Evolutionary conservation across 495 filamentous ascomycete species (phyloP), one percentile per base, ranked within the genome.

Genomic region (Annulohypoxylon nitens): DNA sequence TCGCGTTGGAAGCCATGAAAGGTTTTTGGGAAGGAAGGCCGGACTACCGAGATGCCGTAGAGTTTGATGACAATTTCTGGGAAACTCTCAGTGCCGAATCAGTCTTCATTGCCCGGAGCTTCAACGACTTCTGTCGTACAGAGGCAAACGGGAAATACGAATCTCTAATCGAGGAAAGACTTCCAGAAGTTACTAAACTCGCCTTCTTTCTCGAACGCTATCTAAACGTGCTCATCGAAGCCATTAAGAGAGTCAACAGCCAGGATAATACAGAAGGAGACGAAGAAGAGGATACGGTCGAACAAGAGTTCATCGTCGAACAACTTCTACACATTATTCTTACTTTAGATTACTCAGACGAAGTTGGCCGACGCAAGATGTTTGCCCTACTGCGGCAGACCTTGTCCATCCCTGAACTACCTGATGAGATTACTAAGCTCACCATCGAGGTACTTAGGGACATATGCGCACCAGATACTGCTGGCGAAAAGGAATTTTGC

Each of bases 21-120:
- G 91, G 93, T 55, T 98, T 99, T 84, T 99, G 96, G 96, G 91
- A 94, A 74, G 93, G 94, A 34, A 89, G 96, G 25, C 91, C 93
- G 2, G 96, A 99, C 77, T 97, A 98, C 77, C 85, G 93, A 4
- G 93, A 96, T 37, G 89, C 86, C 14, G 85, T 98, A 59, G 81
- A 84, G 20, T 97, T 99, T 67, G 90, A 94, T 57, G 92, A 97
- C 75, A 82, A 81, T 6, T 99, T 93, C 83, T 99, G 94, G 92
- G 90, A 97, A 67, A 89, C 87, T 5, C 84, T 98, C 16, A 93
- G 88, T 0, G 91, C 93, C 36, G 96, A 98, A 78, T 91, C 92
- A 0, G 89, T 92, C 1, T 99, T 98, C 78, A 87, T 98, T 30
- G 90, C 91, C 1, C 87, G 96, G 9, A 97, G 91, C 12, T 97